phyloP scores from a whole-genome alignment of 495 filamentous ascomycete species.

The Lepidopterella palustris region DNA sequence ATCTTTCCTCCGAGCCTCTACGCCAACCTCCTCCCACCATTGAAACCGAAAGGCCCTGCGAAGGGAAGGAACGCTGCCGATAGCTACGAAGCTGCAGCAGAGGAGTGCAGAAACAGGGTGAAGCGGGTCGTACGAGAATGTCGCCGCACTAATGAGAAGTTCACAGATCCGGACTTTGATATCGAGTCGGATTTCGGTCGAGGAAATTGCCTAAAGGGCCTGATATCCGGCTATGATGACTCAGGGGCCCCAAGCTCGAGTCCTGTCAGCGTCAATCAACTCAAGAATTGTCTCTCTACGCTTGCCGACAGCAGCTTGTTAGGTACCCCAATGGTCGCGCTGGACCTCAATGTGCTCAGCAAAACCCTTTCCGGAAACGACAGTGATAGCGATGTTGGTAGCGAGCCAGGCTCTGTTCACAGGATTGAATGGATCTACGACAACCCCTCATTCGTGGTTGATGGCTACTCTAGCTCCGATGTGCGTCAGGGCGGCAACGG shows the following conservation, averaged over 20 bases:
- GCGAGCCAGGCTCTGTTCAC: slow-evolving; percentile 16
- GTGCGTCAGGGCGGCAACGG: slow-evolving; percentile 72
- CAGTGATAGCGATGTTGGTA: slow-evolving; percentile 8
- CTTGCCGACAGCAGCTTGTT: slow-evolving; percentile 13
- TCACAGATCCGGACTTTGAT: slow-evolving; percentile 81
- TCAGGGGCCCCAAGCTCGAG: not conserved
- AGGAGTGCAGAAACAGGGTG: slow-evolving; percentile 65
- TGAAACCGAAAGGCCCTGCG: slow-evolving; percentile 41
- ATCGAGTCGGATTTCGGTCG: slow-evolving; percentile 56
- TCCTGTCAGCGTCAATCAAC: not conserved
- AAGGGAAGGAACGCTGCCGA: slow-evolving; percentile 49
- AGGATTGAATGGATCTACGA: slow-evolving; percentile 29
- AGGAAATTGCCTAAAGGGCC: slow-evolving; percentile 18
- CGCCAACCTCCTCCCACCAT: slow-evolving; percentile 53
- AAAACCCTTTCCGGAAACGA: slow-evolving; percentile 34
- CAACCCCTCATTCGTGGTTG: slow-evolving; percentile 20
- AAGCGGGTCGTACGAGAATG: slow-evolving; percentile 78
- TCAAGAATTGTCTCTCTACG: slow-evolving; percentile 12
- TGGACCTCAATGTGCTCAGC: slow-evolving; percentile 47
- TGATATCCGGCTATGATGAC: slow-evolving; percentile 10
- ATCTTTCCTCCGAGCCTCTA: slow-evolving; percentile 67
- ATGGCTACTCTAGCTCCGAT: slow-evolving; percentile 42
- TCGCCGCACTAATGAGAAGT: slow-evolving; percentile 78
- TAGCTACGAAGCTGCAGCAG: slow-evolving; percentile 70
- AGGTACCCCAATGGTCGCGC: slow-evolving; percentile 45